Evolutionary conservation across 169 alveolate genomes (phyloP), one percentile per base, ranked within the genome.

Genomic region (Eimeria acervulina): DNA sequence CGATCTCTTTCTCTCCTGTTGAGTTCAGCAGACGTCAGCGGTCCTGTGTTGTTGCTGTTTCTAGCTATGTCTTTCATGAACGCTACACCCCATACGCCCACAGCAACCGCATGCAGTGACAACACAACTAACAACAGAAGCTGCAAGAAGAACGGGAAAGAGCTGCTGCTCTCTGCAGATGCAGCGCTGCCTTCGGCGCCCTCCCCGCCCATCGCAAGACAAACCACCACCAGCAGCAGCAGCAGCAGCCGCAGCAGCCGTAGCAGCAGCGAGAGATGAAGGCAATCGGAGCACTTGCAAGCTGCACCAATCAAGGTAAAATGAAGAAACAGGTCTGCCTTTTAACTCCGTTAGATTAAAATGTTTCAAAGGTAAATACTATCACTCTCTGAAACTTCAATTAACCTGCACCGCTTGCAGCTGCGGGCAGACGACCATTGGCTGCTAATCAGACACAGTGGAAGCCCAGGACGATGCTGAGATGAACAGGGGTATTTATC

Each of bases 51-150:
- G 40, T n/a, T 59, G 59, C 28, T 36, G 44, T 36, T 44, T n/a
- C 87, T 38, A 15, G 95, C 66, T 1, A 89, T 42, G 68, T 89
- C 95, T 38, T n/a, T 89, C 87, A 89, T n/a, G 52, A 89, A 89
- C 55, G 40, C 76, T 40, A 89, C 31, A n/a, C 76, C 68, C 95
- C 95, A 89, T 8, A 63, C 66, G 31, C 52, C 88, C 15, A 89
- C 76, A 19, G 95, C 95, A 23, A 89, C 38, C 17, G 95, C 95
- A 72, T 89, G 95, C 10, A 68, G 72, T 12, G 61, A 4, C 44
- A 90, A 21, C 31, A 90, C 6, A 47, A 72, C 33, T 5, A 76
- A 10, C 51, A 70, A 21, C 55, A 90, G 52, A 1, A 70, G 66
- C 26, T 42, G 59, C 40, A 90, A 68, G 7, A 51, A 26, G 72